These are phyloP conservation scores for Neofusicoccum parvum DNA, from an alignment of 2,329 filamentous ascomycete species.

Conservation along the genomic window DNA sequence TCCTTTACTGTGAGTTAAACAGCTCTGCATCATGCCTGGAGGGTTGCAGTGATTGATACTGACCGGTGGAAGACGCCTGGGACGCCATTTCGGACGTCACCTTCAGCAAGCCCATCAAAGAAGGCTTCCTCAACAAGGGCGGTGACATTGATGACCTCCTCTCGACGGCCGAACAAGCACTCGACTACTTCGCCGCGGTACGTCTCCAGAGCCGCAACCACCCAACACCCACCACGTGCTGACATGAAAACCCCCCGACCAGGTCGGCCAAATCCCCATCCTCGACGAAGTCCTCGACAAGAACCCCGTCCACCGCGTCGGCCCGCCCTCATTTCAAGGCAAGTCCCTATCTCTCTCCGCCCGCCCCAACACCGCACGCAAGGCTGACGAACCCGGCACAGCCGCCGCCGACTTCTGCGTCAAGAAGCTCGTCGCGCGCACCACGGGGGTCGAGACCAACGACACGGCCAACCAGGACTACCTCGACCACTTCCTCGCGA, in stretches of 20 bases:
- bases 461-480: constrained; percentile 26
- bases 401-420: constrained; percentile 27
- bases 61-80: neutral
- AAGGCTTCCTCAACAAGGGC: constrained; percentile 15
- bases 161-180: constrained; percentile 27
- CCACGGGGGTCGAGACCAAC: constrained; percentile 22
- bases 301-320: constrained; percentile 25
- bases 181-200: constrained; percentile 29
- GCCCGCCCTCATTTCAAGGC: constrained; percentile 22
- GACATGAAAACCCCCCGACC: neutral
- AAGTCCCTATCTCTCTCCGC: neutral
- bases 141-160: constrained; percentile 20
- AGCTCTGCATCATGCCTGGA: too few relatives aligned
- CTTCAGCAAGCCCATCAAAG: constrained; percentile 17
- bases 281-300: constrained; percentile 31
- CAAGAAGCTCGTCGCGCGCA: constrained; percentile 26
- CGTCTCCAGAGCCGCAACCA: neutral
- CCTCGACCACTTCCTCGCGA: constrained; percentile 27
- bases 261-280: constrained; percentile 34
- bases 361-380: neutral
- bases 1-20: constrained; percentile 31
- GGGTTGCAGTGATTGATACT: neutral
- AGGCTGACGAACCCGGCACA: constrained; percentile 16
- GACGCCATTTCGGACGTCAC: constrained; percentile 12
- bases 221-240: neutral